Percentiles rank a stretch among this genome's conserved stretches.
Evolutionary conservation across 768 basidiomycete species (phyloP).

Genomic region (Lactarius hatsudake): DNA sequence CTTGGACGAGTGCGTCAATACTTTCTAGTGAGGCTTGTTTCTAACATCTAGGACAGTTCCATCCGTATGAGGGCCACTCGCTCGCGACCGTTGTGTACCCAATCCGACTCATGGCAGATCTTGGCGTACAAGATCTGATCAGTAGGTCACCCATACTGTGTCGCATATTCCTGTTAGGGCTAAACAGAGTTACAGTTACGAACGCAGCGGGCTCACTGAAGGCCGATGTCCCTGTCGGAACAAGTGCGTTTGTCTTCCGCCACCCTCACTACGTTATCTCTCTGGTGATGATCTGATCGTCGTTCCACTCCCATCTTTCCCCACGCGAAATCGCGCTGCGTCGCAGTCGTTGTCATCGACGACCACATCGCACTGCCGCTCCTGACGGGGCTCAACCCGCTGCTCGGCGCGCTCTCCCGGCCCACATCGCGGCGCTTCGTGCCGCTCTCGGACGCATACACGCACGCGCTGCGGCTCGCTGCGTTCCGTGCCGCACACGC

Average conservation of each 20-base stretch:
- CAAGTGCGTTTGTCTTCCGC: constrained; percentile 47
- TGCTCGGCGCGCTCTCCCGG: constrained; percentile 68
- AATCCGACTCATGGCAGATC: constrained; percentile 70
- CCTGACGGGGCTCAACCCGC: constrained; percentile 72
- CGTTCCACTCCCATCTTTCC: background rate
- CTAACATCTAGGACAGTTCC: constrained; percentile 51
- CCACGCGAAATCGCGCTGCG: constrained; percentile 2
- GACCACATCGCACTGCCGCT: constrained; percentile 85
- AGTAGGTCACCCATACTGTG: constrained; percentile 45
- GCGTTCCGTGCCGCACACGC: constrained; percentile 69
- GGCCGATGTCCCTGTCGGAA: constrained; percentile 69
- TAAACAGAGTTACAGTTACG: constrained; percentile 48
- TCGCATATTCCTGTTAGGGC: background rate
- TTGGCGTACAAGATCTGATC: constrained; percentile 74
- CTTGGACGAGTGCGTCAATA: constrained; percentile 65
- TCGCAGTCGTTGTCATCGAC: constrained; percentile 72
- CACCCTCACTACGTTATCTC: background rate
- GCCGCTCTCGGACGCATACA: constrained; percentile 83
- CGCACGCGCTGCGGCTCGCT: constrained; percentile 61
- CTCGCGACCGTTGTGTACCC: constrained; percentile 72
- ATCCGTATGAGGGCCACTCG: constrained; percentile 80
- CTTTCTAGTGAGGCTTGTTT: background rate
- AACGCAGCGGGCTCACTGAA: constrained; percentile 87
- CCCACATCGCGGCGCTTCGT: constrained; percentile 70
- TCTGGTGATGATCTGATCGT: background rate